Evolutionary conservation across 2,329 filamentous ascomycete genomes (phyloP).

Genomic region (Aspergillus sp.): DNA sequence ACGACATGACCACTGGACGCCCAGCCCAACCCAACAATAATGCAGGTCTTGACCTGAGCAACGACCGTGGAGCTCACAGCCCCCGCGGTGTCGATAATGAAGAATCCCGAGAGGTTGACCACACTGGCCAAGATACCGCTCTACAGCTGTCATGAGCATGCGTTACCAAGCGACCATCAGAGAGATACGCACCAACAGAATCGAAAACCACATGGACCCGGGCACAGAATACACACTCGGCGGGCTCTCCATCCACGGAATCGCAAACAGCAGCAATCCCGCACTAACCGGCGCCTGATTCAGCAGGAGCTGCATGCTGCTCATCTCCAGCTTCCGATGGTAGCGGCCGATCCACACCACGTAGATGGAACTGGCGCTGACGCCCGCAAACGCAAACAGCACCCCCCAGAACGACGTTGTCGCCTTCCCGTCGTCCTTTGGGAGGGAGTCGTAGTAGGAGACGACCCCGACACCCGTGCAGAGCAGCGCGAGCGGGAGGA

Average conservation of each 20-base stretch:
- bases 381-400: constrained; percentile 18
- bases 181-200: constrained; percentile 12
- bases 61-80: constrained; percentile 66
- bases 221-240: constrained; percentile 14
- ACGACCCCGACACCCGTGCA: constrained; percentile 20
- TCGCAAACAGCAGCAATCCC: constrained; percentile 14
- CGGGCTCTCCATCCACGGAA: constrained; percentile 16
- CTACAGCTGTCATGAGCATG: constrained; percentile 7
- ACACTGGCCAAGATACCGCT: constrained; percentile 22
- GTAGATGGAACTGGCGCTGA: constrained; percentile 21
- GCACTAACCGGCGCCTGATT: constrained; percentile 22
- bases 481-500: constrained; percentile 15
- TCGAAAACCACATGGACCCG: constrained; percentile 16
- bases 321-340: constrained; percentile 18
- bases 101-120: constrained; percentile 23
- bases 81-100: constrained; percentile 40
- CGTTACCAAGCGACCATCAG: too few species aligned
- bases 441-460: constrained; percentile 20
- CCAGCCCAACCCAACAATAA: constrained; percentile 65
- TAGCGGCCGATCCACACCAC: constrained; percentile 19
- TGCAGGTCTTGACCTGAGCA: constrained; percentile 65
- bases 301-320: constrained; percentile 22
- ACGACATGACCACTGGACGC: constrained; percentile 13
- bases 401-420: constrained; percentile 16
- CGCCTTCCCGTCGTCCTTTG: constrained; percentile 9